These are phyloP conservation scores for Solanum phureja DNA, from an alignment of 257 asterid genomes.

Conservation along the genomic window DNA sequence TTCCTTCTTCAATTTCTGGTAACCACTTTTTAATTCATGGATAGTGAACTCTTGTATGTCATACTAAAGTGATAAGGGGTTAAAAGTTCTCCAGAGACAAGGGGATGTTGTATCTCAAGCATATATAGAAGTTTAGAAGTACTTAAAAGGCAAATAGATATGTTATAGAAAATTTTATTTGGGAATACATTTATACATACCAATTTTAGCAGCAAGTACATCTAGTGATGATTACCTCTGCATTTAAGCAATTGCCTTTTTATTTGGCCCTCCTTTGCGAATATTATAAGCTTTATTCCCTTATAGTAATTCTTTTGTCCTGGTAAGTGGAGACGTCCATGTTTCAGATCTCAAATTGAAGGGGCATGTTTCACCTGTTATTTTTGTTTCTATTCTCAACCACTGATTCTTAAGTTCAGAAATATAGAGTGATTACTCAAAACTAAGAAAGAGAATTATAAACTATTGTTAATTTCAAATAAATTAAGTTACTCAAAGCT, in stretches of 20 bases:
- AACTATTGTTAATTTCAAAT: not conserved
- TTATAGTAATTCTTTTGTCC: not conserved
- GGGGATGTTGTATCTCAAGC: not conserved
- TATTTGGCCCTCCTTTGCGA: not conserved
- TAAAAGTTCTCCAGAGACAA: not conserved
- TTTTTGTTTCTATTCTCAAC: not conserved
- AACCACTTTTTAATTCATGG: slow-evolving; percentile 11
- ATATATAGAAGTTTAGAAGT: not conserved
- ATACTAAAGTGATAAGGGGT: not conserved
- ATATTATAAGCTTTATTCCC: not conserved
- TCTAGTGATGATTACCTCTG: not conserved
- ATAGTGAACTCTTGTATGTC: not conserved
- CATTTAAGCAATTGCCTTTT: not conserved
- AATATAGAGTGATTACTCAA: not conserved
- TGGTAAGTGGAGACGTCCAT: not conserved
- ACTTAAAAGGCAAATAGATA: not conserved
- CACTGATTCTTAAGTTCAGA: not conserved
- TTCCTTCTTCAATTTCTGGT: slow-evolving; percentile 93
- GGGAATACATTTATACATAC: not conserved
- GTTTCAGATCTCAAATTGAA: not conserved
- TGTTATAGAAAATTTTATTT: not conserved
- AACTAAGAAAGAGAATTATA: not conserved
- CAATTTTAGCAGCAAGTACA: not conserved
- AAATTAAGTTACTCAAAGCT: not conserved
- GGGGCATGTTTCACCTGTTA: not conserved